Conservation (phyloP, 495 filamentous ascomycete species). For the Chaetomium tenue region DNA sequence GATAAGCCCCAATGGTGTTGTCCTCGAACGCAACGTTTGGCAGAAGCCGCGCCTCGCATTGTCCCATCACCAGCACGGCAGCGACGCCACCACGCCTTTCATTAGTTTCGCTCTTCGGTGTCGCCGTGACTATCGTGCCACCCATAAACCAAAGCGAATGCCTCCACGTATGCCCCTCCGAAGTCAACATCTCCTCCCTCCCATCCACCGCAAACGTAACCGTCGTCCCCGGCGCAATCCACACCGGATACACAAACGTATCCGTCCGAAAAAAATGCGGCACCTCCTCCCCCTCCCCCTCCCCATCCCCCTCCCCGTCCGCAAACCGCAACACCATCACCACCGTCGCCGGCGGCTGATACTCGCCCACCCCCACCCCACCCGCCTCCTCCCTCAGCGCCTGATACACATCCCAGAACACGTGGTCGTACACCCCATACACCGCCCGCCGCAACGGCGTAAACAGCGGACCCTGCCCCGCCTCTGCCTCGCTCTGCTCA, state of each 20-base stretch:
- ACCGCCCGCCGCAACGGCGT: not conserved
- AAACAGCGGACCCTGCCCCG: not conserved
- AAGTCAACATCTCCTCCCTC: not conserved
- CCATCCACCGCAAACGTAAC: not conserved
- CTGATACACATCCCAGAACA: constrained; percentile 1
- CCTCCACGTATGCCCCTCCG: not conserved
- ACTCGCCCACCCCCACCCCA: not conserved
- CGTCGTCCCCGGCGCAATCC: constrained; percentile 1
- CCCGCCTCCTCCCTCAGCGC: not conserved
- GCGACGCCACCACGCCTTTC: not conserved
- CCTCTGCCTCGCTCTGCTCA: not conserved
- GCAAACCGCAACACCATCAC: not conserved
- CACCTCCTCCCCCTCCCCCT: not conserved
- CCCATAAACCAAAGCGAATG: not conserved
- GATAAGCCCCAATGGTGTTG: not conserved
- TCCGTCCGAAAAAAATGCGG: not conserved
- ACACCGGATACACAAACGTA: constrained; percentile 5
- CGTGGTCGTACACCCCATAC: constrained; percentile 1
- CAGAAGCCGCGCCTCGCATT: not conserved
- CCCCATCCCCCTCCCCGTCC: not conserved
- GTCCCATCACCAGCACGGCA: not conserved
- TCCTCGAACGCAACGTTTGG: not conserved
- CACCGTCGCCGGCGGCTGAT: not conserved
- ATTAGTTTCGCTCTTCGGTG: not conserved
- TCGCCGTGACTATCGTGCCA: not conserved